A percentile compares a stretch with the other conserved stretches of the same genome.
Conservation (phyloP, 1,139 yeast species). For the Yamadazyma mexicana region DNA sequence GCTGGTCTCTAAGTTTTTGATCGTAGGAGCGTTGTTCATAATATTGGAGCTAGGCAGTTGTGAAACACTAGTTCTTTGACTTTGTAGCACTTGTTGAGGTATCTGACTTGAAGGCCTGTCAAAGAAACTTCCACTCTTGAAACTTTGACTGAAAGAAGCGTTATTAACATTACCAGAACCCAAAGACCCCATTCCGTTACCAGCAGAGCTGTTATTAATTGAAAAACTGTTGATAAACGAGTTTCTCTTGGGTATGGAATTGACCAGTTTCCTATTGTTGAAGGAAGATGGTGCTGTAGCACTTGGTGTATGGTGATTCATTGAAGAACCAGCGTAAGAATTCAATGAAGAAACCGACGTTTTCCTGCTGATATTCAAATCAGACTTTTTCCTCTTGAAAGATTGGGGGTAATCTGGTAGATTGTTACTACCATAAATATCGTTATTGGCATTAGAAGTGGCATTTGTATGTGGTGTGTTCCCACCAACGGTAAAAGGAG, state of each 20-base stretch:
- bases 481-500: slow-evolving; percentile 20
- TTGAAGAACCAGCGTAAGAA: slow-evolving; percentile 8
- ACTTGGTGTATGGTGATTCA: slow-evolving; percentile 9
- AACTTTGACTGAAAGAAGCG: slow-evolving; percentile 26
- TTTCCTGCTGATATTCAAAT: slow-evolving; percentile 22
- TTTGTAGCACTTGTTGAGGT: slow-evolving; percentile 3
- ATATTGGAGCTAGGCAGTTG: slow-evolving; percentile 11
- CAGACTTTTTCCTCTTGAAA: slow-evolving; percentile 47
- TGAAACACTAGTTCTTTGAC: slow-evolving; percentile 4
- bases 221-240: slow-evolving; percentile 14
- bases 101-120: slow-evolving; percentile 18
- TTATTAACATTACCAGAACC: slow-evolving; percentile 16
- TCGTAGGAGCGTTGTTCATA: slow-evolving; percentile 8
- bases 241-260: slow-evolving; percentile 19
- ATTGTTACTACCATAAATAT: slow-evolving; percentile 15
- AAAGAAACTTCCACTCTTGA: slow-evolving; percentile 26
- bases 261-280: slow-evolving; percentile 12
- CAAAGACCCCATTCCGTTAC: slow-evolving; percentile 10
- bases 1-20: slow-evolving; percentile 8
- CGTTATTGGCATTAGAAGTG: slow-evolving; percentile 9
- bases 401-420: slow-evolving; percentile 22
- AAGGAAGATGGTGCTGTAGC: slow-evolving; percentile 9
- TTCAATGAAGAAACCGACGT: slow-evolving; percentile 17
- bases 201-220: too few relatives aligned
- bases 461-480: not conserved